Evolutionary conservation across 2,329 filamentous ascomycete genomes (phyloP).

Genomic region (Pseudogymnoascus sp.): DNA sequence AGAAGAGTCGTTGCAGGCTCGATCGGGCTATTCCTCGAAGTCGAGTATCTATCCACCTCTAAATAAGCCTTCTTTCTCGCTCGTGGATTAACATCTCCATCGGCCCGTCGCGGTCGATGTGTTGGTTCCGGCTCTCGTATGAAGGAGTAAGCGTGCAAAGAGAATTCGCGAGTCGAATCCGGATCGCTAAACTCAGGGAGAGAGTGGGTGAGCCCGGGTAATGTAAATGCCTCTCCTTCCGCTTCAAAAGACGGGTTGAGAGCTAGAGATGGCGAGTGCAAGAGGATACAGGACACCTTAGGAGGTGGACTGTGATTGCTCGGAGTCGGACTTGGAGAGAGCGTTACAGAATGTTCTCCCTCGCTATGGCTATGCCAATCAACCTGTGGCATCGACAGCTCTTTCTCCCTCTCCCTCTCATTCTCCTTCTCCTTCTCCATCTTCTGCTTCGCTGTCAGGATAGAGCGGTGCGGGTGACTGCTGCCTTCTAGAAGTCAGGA

Average conservation of each 20-base stretch:
- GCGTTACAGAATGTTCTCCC: not conserved
- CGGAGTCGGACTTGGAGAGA: not conserved
- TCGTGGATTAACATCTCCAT: not conserved
- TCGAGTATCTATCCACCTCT: not conserved
- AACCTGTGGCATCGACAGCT: not conserved
- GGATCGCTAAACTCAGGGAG: not conserved
- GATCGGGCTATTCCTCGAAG: not conserved
- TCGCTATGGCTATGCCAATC: not conserved
- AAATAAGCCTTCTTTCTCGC: not conserved
- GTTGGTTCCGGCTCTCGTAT: not conserved
- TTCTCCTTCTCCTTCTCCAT: not conserved
- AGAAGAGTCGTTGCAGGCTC: not conserved
- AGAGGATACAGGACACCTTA: not conserved
- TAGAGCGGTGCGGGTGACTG: constrained; percentile 5
- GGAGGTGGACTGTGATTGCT: not conserved
- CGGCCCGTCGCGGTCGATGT: not conserved
- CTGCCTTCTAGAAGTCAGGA: not conserved
- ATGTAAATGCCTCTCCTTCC: not conserved
- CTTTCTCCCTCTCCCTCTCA: not conserved
- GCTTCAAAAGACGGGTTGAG: not conserved
- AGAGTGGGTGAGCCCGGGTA: not conserved
- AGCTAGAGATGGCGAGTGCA: not conserved
- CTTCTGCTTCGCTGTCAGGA: not conserved
- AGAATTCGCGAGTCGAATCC: not conserved
- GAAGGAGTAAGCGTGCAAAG: not conserved